Percentiles rank a stretch among this genome's conserved stretches.
Evolutionary conservation across 371 early-diverging fungal genomes (phyloP).

Genomic region (Rhizopus sp.): DNA sequence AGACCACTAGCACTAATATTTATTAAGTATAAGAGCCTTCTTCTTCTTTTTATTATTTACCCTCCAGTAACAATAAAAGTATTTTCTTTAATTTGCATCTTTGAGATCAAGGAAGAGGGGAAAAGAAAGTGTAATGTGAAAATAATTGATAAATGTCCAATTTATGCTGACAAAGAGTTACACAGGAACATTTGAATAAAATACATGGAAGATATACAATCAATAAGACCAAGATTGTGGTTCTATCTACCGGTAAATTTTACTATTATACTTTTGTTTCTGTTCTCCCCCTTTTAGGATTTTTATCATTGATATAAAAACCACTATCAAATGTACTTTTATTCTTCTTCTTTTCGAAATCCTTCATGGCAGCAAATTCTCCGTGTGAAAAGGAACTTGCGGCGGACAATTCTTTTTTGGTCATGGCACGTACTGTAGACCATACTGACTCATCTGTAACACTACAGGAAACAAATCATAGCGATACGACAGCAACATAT

Average conservation of each 20-base stretch:
- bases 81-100: conserved; percentile 54
- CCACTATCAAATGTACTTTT: neutral
- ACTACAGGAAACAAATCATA: neutral
- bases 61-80: conserved; percentile 65
- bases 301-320: neutral
- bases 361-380: neutral
- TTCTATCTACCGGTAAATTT: neutral
- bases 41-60: conserved; percentile 32
- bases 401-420: neutral
- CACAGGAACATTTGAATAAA: neutral
- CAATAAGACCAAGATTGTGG: neutral
- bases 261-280: neutral
- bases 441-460: neutral
- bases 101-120: conserved; percentile 10
- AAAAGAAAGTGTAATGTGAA: neutral
- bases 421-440: neutral
- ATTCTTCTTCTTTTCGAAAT: neutral
- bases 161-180: conserved; percentile 7
- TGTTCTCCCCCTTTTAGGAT: neutral
- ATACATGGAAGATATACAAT: neutral
- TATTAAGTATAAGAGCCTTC: neutral
- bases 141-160: neutral
- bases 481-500: neutral
- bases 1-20: conserved; percentile 47
- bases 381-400: neutral